Base-by-base conservation (phyloP, 345 rosid genomes). In the Pelargonium nanum region DNA sequence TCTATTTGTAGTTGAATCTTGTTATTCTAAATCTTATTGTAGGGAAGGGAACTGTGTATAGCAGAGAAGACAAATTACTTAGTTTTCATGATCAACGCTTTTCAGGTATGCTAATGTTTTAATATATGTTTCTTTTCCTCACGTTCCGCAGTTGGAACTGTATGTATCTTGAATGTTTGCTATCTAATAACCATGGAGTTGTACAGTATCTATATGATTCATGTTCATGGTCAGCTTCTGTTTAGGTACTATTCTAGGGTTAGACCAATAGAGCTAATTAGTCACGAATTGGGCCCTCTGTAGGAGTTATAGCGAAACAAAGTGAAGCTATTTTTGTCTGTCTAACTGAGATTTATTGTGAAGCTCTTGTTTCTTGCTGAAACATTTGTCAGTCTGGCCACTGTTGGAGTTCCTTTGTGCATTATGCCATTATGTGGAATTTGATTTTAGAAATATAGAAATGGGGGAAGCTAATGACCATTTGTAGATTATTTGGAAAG, bases 21-120 rank as follows among this genome's bases (percentile, higher is more conserved):
- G 61, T 26, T 48, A 64, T 61, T 62, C 26, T 58, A 30, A 15
- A 60, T 68, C 15, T 60, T 60, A 56, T 50, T 82, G 74, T 67
- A 93, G 99, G 99, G 89, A 74, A 84, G 87, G 72, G 89, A 84
- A 22, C 73, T 93, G 68, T 84, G 68, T 57, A 87, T 81, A 69
- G 81, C 94, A 4, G 99, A 93, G 85, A 93, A 85, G 87, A 87
- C 85, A 1, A 93, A 93, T 69, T 89, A 93, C 82, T 66, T 93
- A 64, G 90, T 93, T 74, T 89, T 93, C 75, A 83, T 93, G 94
- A 89, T 93, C 69, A 87, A 93, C 72, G 94, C 96, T 53, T 93
- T 93, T 71, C 99, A 89, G 99, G 99, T 93, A 80, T 63, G 80
- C 53, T 70, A 30, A 22, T 19, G 26, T 74, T 58, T 60, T 58